Conservation (phyloP, 2,329 filamentous ascomycete species). For the Plenodomus lindquistii region DNA sequence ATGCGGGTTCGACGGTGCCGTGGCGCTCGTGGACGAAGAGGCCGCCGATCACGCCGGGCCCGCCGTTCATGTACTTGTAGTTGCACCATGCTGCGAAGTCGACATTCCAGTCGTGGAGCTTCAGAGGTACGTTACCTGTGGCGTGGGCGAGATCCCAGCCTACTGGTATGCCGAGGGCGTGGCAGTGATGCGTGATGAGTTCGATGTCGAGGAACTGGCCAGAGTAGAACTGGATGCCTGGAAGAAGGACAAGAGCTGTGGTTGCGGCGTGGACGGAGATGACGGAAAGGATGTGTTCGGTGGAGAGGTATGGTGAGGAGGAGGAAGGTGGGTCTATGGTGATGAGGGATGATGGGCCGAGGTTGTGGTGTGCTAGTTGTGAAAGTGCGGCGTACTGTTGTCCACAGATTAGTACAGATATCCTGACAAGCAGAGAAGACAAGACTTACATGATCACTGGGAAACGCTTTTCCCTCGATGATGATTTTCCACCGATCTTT, state of each 20-base stretch:
- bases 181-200: slow-evolving; percentile 77
- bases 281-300: slow-evolving; percentile 68
- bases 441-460: slow-evolving; percentile 71
- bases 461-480: slow-evolving; percentile 88
- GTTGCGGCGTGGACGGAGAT: slow-evolving; percentile 76
- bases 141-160: slow-evolving; percentile 92
- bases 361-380: slow-evolving; percentile 71
- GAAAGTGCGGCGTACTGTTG: slow-evolving; percentile 78
- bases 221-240: slow-evolving; percentile 90
- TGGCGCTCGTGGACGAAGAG: slow-evolving; percentile 80
- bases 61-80: slow-evolving; percentile 92
- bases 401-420: slow-evolving; percentile 1
- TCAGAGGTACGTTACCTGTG: slow-evolving; percentile 78
- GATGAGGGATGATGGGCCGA: slow-evolving; percentile 71
- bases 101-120: slow-evolving; percentile 84
- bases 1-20: slow-evolving; percentile 55
- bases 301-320: slow-evolving; percentile 64
- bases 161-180: slow-evolving; percentile 69
- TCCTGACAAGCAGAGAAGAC: neutral
- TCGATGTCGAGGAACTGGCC: slow-evolving; percentile 86
- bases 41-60: slow-evolving; percentile 79
- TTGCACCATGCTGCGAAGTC: slow-evolving; percentile 94
- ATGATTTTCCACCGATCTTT: slow-evolving; percentile 74
- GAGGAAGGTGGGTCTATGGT: slow-evolving; percentile 65
- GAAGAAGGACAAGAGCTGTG: slow-evolving; percentile 77